Conservation (phyloP, 352 stramenopile species). For the Globisporangium nagaii region DNA sequence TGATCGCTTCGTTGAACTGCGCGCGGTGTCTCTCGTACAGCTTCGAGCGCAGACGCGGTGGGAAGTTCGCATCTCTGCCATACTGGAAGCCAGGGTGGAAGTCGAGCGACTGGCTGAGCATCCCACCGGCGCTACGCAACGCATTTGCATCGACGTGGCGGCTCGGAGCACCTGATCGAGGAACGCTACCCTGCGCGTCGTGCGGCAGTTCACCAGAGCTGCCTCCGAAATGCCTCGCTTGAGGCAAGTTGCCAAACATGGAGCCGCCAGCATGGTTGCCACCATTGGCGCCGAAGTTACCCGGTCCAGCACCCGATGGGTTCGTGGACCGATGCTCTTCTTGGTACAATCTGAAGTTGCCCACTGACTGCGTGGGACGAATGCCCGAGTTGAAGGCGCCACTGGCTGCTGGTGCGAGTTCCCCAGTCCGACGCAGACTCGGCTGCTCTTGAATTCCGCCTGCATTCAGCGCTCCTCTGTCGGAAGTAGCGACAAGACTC, state of each 20-base stretch:
- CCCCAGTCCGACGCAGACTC: slow-evolving; percentile 14
- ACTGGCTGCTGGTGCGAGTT: slow-evolving; percentile 12
- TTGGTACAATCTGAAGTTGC: slow-evolving; percentile 70
- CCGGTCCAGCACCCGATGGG: background rate
- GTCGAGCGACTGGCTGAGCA: background rate
- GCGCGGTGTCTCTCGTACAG: slow-evolving; percentile 65
- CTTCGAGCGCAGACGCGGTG: slow-evolving; percentile 37
- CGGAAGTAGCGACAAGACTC: background rate
- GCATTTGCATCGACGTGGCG: background rate
- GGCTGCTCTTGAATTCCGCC: slow-evolving; percentile 16
- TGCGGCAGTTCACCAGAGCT: background rate
- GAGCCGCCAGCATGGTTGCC: slow-evolving; percentile 4
- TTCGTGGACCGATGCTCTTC: slow-evolving; percentile 28
- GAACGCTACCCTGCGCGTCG: background rate
- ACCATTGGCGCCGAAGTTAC: background rate
- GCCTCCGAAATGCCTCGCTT: slow-evolving; percentile 2
- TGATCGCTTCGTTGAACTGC: slow-evolving; percentile 67
- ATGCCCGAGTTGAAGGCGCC: slow-evolving; percentile 22
- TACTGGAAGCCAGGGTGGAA: slow-evolving; percentile 23
- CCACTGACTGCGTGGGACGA: slow-evolving; percentile 60
- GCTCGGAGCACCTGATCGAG: background rate
- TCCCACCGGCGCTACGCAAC: background rate
- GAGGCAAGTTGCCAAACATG: slow-evolving; percentile 15
- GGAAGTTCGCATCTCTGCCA: slow-evolving; percentile 48
- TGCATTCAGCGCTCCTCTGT: slow-evolving; percentile 7